Percentiles rank a stretch among this genome's conserved stretches.
These are phyloP conservation scores for Glycine tomentella DNA, from an alignment of 306 rosid species.

Conservation along the genomic window DNA sequence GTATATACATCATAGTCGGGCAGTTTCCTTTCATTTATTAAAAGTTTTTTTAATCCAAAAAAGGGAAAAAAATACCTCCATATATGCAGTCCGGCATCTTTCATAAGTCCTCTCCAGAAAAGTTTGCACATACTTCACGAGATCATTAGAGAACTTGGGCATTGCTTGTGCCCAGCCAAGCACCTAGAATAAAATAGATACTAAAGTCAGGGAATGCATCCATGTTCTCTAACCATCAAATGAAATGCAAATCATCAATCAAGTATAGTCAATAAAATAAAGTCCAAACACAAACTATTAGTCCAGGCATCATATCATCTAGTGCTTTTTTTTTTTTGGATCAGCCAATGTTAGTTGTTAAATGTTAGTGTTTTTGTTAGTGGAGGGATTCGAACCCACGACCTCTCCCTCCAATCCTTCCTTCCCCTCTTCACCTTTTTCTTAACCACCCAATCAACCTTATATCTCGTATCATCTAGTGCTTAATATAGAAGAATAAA, in stretches of 20 bases:
- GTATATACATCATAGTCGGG: not conserved
- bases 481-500: slow-evolving; percentile 35
- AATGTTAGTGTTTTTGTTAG: too few species aligned
- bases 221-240: slow-evolving; percentile 40
- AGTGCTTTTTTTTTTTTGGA: too few species aligned
- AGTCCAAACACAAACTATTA: slow-evolving; percentile 12
- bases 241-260: slow-evolving; percentile 37
- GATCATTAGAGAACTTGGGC: slow-evolving; percentile 95
- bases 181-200: slow-evolving; percentile 66
- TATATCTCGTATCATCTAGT: slow-evolving; percentile 8
- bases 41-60: slow-evolving; percentile 1
- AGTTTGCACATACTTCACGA: slow-evolving; percentile 96
- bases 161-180: slow-evolving; percentile 99
- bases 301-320: slow-evolving; percentile 5
- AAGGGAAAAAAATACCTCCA: slow-evolving; percentile 70
- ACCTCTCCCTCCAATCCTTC: too few species aligned
- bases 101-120: slow-evolving; percentile 95
- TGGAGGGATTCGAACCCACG: too few species aligned
- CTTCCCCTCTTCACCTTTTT: too few species aligned
- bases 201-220: slow-evolving; percentile 34
- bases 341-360: too few species aligned
- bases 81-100: slow-evolving; percentile 96
- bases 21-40: slow-evolving; percentile 13
- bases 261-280: slow-evolving; percentile 33
- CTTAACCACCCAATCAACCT: too few species aligned